Conservation (phyloP, 2,329 filamentous ascomycete species). For the Beauveria varroae region DNA sequence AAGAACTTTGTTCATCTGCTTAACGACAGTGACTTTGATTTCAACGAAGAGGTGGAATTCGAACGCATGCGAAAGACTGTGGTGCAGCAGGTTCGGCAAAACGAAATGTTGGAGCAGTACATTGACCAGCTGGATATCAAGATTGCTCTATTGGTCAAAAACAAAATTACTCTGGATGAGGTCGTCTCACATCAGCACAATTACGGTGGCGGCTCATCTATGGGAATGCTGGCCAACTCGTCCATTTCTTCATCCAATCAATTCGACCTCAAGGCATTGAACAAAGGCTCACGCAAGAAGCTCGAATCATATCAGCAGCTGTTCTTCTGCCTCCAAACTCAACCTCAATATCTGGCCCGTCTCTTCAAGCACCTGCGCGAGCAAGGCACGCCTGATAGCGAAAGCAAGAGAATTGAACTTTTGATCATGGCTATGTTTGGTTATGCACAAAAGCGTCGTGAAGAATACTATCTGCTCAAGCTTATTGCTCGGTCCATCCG, state of each 20-base stretch:
- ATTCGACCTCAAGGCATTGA: conserved; percentile 93
- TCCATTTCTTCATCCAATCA: conserved; percentile 84
- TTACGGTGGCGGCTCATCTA: conserved; percentile 75
- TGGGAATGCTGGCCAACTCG: conserved; percentile 78
- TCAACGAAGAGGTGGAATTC: conserved; percentile 97
- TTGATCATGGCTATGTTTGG: conserved; percentile 95
- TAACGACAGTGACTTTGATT: conserved; percentile 97
- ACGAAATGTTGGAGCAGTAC: conserved; percentile 95
- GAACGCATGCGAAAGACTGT: conserved; percentile 92
- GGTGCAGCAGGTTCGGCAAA: conserved; percentile 93
- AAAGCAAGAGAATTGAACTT: conserved; percentile 85
- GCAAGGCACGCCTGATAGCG: conserved; percentile 79
- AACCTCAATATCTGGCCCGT: conserved; percentile 86
- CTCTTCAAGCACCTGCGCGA: conserved; percentile 81
- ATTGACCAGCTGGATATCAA: conserved; percentile 99
- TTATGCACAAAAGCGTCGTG: conserved; percentile 90
- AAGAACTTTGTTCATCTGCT: conserved; percentile 97
- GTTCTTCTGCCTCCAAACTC: conserved; percentile 95
- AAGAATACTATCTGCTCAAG: conserved; percentile 95
- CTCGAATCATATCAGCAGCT: conserved; percentile 95
- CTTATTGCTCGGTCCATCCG: conserved; percentile 73
- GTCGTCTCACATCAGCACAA: conserved; percentile 96
- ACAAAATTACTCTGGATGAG: conserved; percentile 98
- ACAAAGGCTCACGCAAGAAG: conserved; percentile 93
- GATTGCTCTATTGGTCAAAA: conserved; percentile 95